phyloP scores from a whole-genome alignment of 176 grass and related monocot genomes.

The Coix lacrymajobi region DNA sequence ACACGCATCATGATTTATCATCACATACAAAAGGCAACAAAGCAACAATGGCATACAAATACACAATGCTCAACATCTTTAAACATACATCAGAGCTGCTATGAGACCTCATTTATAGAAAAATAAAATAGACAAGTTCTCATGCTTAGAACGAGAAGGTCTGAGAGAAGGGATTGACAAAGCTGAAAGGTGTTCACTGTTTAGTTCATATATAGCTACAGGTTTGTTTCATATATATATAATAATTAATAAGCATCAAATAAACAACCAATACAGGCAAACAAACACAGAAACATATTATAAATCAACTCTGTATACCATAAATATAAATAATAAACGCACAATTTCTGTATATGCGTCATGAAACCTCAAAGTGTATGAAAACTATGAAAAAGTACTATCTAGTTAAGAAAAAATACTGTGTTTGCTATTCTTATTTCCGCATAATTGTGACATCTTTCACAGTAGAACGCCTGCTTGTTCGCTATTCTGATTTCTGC shows the following conservation, averaged over 20 bases:
- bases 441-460: neutral
- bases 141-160: neutral
- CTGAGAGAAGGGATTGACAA: neutral
- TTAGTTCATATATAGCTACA: neutral
- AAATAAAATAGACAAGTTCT: neutral
- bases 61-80: neutral
- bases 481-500: neutral
- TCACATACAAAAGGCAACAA: neutral
- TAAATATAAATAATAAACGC: neutral
- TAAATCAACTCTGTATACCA: neutral
- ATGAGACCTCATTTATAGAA: neutral
- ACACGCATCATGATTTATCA: neutral
- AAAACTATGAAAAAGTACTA: neutral
- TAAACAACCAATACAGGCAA: neutral
- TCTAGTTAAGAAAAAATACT: neutral
- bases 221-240: neutral
- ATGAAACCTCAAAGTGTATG: neutral
- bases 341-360: neutral
- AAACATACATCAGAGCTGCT: neutral
- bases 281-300: neutral
- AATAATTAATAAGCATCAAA: too few relatives aligned
- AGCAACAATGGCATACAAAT: neutral
- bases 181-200: neutral
- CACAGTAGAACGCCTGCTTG: neutral
- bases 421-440: neutral